Evolutionary conservation across 352 stramenopile species (phyloP).

Genomic region (Phytophthora vignae): DNA sequence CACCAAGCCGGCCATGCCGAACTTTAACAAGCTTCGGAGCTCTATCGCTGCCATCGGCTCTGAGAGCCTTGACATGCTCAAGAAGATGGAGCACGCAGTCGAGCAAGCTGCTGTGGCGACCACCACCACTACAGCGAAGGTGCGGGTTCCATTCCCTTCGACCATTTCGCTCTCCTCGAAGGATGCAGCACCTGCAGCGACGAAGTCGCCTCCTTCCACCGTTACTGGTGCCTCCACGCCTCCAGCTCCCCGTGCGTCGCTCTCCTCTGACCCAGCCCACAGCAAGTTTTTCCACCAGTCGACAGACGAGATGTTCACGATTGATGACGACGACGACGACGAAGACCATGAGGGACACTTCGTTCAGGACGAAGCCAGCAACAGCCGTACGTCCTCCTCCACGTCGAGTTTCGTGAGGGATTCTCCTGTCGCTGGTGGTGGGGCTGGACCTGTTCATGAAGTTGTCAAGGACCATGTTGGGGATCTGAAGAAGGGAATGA

Average conservation of each 20-base stretch:
- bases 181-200: constrained; percentile 14
- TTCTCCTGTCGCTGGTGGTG: constrained; percentile 34
- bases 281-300: constrained; percentile 60
- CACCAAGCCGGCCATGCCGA: constrained; percentile 39
- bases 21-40: constrained; percentile 64
- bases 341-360: constrained; percentile 52
- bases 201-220: constrained; percentile 10
- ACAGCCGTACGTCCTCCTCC: constrained; percentile 55
- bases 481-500: constrained; percentile 72
- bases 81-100: constrained; percentile 54
- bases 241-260: constrained; percentile 24
- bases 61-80: constrained; percentile 79
- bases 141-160: constrained; percentile 48
- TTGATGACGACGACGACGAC: constrained; percentile 83
- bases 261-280: constrained; percentile 37
- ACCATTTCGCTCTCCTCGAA: constrained; percentile 31
- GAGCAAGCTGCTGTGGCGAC: constrained; percentile 40
- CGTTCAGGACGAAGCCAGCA: constrained; percentile 29
- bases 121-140: constrained; percentile 47
- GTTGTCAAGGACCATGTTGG: constrained; percentile 60
- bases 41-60: constrained; percentile 73
- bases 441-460: constrained; percentile 47
- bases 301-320: constrained; percentile 86
- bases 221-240: constrained; percentile 16
- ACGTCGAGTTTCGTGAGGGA: constrained; percentile 54